These are phyloP conservation scores for Trametes pubescens DNA, from an alignment of 1,284 basidiomycete genomes.

Conservation along the genomic window DNA sequence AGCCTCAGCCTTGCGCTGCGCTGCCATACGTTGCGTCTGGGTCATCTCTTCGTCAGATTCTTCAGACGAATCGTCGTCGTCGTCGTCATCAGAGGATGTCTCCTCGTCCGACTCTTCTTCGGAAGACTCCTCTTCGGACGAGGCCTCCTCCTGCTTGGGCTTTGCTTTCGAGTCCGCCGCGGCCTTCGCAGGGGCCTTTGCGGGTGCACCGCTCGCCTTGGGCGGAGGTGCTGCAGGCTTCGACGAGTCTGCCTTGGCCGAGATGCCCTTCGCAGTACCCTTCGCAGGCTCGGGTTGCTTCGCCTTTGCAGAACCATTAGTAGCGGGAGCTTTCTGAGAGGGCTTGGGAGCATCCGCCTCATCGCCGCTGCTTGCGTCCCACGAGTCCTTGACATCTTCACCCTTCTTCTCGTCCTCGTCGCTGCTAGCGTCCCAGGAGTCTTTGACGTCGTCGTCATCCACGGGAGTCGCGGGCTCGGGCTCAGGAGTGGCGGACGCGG, in stretches of 20 bases:
- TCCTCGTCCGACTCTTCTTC: slow-evolving; percentile 52
- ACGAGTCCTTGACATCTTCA: slow-evolving; percentile 76
- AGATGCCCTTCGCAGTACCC: slow-evolving; percentile 23
- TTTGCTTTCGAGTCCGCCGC: slow-evolving; percentile 28
- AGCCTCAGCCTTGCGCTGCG: slow-evolving; percentile 86
- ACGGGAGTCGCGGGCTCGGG: slow-evolving; percentile 30
- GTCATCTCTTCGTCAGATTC: slow-evolving; percentile 69
- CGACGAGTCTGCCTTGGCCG: slow-evolving; percentile 42
- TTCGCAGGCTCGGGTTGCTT: not conserved
- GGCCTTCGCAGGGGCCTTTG: slow-evolving; percentile 27
- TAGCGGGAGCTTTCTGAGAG: slow-evolving; percentile 23
- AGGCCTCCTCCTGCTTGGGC: slow-evolving; percentile 39
- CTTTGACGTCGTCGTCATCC: slow-evolving; percentile 56
- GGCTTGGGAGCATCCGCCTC: slow-evolving; percentile 52
- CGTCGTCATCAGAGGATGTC: slow-evolving; percentile 54
- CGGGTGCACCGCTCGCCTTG: slow-evolving; percentile 40
- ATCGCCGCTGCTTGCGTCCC: slow-evolving; percentile 87
- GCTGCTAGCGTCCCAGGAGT: slow-evolving; percentile 87
- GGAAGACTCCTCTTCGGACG: slow-evolving; percentile 46
- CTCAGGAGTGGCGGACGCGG: slow-evolving; percentile 40
- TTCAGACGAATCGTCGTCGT: too few relatives aligned
- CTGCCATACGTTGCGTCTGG: slow-evolving; percentile 69
- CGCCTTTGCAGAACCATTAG: slow-evolving; percentile 26
- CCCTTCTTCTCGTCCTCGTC: slow-evolving; percentile 53
- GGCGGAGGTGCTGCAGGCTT: slow-evolving; percentile 41